Base-by-base conservation (phyloP, 805 yeast species). In the Suhomyces vadensis region DNA sequence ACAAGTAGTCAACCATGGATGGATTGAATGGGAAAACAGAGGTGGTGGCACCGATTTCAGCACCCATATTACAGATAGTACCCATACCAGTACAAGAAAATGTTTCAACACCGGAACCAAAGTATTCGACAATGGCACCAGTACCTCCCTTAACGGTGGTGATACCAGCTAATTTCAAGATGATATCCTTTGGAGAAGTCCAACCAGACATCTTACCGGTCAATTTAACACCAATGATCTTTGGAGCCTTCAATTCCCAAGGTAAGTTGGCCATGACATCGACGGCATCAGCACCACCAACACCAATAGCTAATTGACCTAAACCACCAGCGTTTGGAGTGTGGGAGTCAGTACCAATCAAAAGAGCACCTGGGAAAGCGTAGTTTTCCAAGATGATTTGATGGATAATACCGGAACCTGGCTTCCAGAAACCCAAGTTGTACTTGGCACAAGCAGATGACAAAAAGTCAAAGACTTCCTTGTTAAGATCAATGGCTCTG, bases 271-370 rank as follows among this genome's bases (percentile, higher is more conserved):
- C 90, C 62, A 94, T 74, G 41, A 94, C 99, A 69, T 94, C 99
- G 44, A 94, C 99, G 31, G 99, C 99, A 71, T 94, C 99, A 44
- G 99, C 99, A 76, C 99, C 99, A 72, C 99, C 99, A 31, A 94
- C 97, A 81, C 97, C 98, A 57, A 91, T 91, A 56, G 97, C 97
- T 62, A 91, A 81, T 74, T 88, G 95, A 75, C 97, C 97, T 63
- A 91, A 79, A 74, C 97, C 97, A 78, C 97, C 97, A 48, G 97
- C 97, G 70, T 91, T 91, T 50, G 97, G 97, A 58, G 97, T 91
- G 74, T 91, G 97, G 25, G 96, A 89, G 74, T 91, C 97, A 46
- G 97, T 91, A 77, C 97, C 97, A 56, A 91, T 82, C 77, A 91
- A 85, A 75, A 91, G 79, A 54, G 92, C 88, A 75, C 98, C 98